Percentiles rank a stretch among this genome's conserved stretches.
Evolutionary conservation across 768 basidiomycete genomes (phyloP).

Genomic region (Termitomyces sp.): DNA sequence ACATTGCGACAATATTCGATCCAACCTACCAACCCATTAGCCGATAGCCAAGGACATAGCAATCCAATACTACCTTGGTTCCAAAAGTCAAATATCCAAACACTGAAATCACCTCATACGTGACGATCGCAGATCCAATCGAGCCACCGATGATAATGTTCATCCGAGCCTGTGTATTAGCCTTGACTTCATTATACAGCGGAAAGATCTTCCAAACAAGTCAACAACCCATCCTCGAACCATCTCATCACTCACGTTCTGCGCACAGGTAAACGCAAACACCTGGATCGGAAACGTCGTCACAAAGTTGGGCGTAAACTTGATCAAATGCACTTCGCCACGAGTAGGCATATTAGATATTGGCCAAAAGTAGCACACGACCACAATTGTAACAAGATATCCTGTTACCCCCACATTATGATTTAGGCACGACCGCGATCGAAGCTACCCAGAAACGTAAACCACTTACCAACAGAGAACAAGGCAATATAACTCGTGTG

Average conservation of each 20-base stretch:
- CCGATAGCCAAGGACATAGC: neutral
- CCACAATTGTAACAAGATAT: constrained; percentile 77
- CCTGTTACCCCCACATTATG: constrained; percentile 34
- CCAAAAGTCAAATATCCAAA: constrained; percentile 96
- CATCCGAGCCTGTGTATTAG: constrained; percentile 79
- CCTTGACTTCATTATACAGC: constrained; percentile 85
- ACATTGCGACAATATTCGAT: constrained; percentile 94
- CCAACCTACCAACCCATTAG: constrained; percentile 53
- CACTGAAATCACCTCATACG: constrained; percentile 85
- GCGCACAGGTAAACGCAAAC: constrained; percentile 89
- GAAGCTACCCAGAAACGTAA: neutral
- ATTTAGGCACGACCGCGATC: neutral
- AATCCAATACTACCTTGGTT: constrained; percentile 51
- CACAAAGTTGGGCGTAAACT: constrained; percentile 75
- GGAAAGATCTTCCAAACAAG: constrained; percentile 74
- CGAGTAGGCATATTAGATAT: constrained; percentile 55
- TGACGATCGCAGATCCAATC: constrained; percentile 78
- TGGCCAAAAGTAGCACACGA: constrained; percentile 77
- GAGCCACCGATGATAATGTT: constrained; percentile 85
- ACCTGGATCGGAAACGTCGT: constrained; percentile 92
- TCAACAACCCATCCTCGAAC: neutral
- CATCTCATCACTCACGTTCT: constrained; percentile 63
- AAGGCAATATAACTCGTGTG: constrained; percentile 91
- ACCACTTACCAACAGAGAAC: constrained; percentile 76
- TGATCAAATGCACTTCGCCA: constrained; percentile 69